Base-by-base conservation (phyloP, 306 rosid genomes). In the Fragaria iinumae region DNA sequence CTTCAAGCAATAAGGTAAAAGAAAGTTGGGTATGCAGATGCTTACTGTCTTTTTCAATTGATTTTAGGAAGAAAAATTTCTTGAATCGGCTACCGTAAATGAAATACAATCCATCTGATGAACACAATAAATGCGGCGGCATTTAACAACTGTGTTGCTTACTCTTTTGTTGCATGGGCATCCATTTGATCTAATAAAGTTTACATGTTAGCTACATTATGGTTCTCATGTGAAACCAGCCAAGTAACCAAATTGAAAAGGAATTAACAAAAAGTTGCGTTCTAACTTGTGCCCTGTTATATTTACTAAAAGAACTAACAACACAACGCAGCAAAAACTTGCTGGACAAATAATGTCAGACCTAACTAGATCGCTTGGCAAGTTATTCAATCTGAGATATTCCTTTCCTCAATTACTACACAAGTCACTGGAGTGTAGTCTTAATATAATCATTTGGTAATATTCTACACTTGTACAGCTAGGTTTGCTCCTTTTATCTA, bases 311-410 rank as follows among this genome's bases (percentile, higher is more conserved):
- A 32, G 78, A 75, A 62, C 25, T 52, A 64, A 10, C 57, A 2
- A 29, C 67, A 45, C 78, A 62, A 63, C 78, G 78, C 65, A 45
- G 60, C 78, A 63, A 45, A 62, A 18, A 75, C 71, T 75, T 75
- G 60, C 67, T 29, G 36, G 45, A 44, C 71, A 75, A 74, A 29
- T 74, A 44, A 62, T 45, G 52, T 29, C 70, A 59, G 60, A 62
- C 25, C 12, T 66, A 18, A 62, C 34, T 29, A 62, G 71, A 75
- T 60, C 36, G 45, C 60, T 73, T 59, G 43, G 17, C 56, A 59
- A 72, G 36, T 72, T n/a, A 57, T 49, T 27, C 62, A 49, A 71
- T 50, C 41, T 29, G 27, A 8, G n/a, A 71, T 71, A 32, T 69
- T 69, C 57, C 49, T 48, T 59, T 43, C 77, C 77, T 43, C 32